These are phyloP conservation scores for Aureobasidium subglaciale DNA, from an alignment of 2,329 filamentous ascomycete species.

Conservation along the genomic window DNA sequence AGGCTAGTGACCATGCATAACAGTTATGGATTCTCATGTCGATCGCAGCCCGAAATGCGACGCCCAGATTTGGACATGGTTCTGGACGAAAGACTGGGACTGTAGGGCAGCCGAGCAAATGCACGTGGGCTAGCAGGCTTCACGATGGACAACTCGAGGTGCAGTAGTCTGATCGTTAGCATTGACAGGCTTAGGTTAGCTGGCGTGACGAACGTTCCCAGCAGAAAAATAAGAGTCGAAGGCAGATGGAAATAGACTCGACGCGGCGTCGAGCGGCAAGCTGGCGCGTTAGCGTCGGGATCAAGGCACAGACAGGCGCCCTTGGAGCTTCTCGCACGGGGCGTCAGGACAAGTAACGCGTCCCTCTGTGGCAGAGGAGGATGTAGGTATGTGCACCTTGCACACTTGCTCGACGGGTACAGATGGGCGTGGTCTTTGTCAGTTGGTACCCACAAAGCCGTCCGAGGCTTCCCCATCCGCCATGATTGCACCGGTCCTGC, in stretches of 20 bases:
- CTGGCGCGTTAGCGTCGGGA: conserved; percentile 15
- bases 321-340: background rate
- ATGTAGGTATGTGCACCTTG: conserved; percentile 7
- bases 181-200: conserved; percentile 7
- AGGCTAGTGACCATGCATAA: conserved; percentile 10
- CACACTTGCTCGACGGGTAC: conserved; percentile 11
- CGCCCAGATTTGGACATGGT: background rate
- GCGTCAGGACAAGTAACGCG: conserved; percentile 13
- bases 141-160: conserved; percentile 10
- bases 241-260: conserved; percentile 13
- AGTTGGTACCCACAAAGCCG: conserved; percentile 15
- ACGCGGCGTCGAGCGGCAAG: conserved; percentile 14
- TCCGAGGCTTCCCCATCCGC: conserved; percentile 15
- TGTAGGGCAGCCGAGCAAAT: background rate
- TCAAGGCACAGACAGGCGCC: conserved; percentile 14
- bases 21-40: background rate
- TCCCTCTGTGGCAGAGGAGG: background rate
- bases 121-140: conserved; percentile 9
- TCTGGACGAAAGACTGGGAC: background rate
- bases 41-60: background rate
- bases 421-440: conserved; percentile 12
- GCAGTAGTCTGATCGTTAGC: conserved; percentile 10
- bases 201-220: conserved; percentile 15
- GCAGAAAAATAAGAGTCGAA: conserved; percentile 12
- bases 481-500: conserved; percentile 17